These are phyloP conservation scores for Coemansia sp. DNA, from an alignment of 192 early-diverging fungal genomes.

Conservation along the genomic window DNA sequence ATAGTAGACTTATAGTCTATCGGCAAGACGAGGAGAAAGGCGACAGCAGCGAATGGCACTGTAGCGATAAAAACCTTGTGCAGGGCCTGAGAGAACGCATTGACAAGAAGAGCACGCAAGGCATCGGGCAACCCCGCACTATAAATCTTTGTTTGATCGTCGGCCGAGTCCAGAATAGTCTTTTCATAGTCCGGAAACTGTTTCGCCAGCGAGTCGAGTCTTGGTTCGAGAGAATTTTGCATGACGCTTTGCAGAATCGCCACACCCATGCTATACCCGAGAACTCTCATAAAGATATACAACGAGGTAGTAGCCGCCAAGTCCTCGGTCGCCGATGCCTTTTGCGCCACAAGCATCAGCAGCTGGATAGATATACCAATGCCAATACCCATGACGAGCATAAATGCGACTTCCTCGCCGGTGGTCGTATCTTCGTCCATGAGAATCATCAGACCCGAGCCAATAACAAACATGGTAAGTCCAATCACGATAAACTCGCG, in stretches of 20 bases:
- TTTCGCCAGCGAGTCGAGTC: conserved; percentile 26
- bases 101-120: conserved; percentile 25
- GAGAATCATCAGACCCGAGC: conserved; percentile 65
- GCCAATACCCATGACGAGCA: conserved; percentile 75
- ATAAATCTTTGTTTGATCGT: conserved; percentile 35
- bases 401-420: conserved; percentile 64
- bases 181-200: conserved; percentile 30
- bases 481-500: conserved; percentile 70
- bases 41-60: conserved; percentile 55
- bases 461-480: conserved; percentile 61
- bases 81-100: conserved; percentile 60
- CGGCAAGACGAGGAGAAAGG: conserved; percentile 56
- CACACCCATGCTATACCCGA: conserved; percentile 62
- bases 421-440: conserved; percentile 52
- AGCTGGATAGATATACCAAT: conserved; percentile 74
- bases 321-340: conserved; percentile 59
- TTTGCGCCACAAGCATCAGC: conserved; percentile 70
- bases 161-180: conserved; percentile 16
- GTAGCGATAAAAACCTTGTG: conserved; percentile 60
- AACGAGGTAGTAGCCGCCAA: conserved; percentile 69
- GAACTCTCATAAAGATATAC: conserved; percentile 65
- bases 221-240: conserved; percentile 59
- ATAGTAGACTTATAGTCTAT: conserved; percentile 11
- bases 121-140: conserved; percentile 36
- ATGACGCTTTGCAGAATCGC: conserved; percentile 62